Conservation (phyloP, 2,329 filamentous ascomycete species). For the Clarireedia sp. region DNA sequence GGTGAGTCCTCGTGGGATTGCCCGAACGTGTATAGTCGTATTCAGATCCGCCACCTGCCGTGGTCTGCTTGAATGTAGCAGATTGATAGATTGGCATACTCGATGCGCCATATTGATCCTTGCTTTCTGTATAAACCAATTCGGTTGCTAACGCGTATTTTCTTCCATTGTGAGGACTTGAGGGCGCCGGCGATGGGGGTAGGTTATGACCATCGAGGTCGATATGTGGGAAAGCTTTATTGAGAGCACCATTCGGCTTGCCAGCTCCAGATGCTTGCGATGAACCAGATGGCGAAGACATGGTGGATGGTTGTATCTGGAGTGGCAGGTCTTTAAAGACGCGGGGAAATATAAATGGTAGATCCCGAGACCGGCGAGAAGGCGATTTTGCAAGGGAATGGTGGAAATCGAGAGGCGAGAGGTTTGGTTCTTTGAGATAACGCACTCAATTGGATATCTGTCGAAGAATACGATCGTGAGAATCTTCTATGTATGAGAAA, state of each 20-base stretch:
- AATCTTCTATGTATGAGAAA: not conserved
- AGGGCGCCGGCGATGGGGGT: constrained; percentile 87
- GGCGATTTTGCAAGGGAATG: not conserved
- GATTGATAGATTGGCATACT: constrained; percentile 98
- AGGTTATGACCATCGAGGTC: constrained; percentile 79
- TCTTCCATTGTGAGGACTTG: constrained; percentile 75
- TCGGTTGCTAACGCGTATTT: constrained; percentile 94
- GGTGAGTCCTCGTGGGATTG: constrained; percentile 90
- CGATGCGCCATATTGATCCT: constrained; percentile 93
- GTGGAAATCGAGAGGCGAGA: not conserved
- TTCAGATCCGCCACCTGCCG: constrained; percentile 69
- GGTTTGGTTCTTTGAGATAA: not conserved
- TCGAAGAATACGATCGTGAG: not conserved
- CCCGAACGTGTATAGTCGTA: constrained; percentile 98
- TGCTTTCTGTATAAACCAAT: constrained; percentile 90
- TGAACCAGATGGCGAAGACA: constrained; percentile 30
- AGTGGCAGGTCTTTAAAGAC: not conserved
- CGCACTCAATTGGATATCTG: not conserved
- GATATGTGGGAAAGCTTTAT: constrained; percentile 39
- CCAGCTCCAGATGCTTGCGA: constrained; percentile 13
- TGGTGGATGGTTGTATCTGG: constrained; percentile 7
- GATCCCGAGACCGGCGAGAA: not conserved
- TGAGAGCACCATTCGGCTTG: constrained; percentile 21
- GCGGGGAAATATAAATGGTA: not conserved
- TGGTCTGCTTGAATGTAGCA: constrained; percentile 93